A percentile compares a stretch with the other conserved stretches of the same genome.
These are phyloP conservation scores for Lactarius hengduanensis DNA, from an alignment of 768 basidiomycete species.

Conservation along the genomic window DNA sequence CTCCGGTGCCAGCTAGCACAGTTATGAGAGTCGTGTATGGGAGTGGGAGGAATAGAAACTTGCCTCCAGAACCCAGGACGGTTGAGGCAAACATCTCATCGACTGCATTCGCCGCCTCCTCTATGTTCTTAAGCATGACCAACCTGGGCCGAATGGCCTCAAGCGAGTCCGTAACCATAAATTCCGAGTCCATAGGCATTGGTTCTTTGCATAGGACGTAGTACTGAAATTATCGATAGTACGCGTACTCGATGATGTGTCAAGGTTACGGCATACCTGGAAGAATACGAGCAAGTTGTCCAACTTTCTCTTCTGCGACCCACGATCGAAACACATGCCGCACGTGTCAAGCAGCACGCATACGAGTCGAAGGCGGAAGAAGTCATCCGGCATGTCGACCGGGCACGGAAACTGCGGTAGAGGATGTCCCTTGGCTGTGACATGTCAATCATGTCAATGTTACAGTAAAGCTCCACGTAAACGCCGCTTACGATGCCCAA, in stretches of 20 bases:
- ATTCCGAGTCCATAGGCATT: constrained; percentile 97
- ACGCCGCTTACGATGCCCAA: constrained; percentile 82
- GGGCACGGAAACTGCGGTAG: constrained; percentile 69
- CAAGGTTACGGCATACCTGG: constrained; percentile 54
- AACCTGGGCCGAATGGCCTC: constrained; percentile 91
- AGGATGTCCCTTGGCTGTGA: constrained; percentile 83
- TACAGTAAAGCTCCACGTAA: constrained; percentile 3
- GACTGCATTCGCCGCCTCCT: constrained; percentile 83
- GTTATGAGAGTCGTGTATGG: constrained; percentile 25
- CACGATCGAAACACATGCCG: constrained; percentile 97
- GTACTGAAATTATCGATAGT: constrained; percentile 44
- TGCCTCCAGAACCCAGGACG: constrained; percentile 59
- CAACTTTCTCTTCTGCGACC: constrained; percentile 87
- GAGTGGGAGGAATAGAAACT: constrained; percentile 29
- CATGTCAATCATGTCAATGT: neutral
- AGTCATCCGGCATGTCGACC: constrained; percentile 93
- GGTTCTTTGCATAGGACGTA: constrained; percentile 88
- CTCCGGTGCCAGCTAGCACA: constrained; percentile 37
- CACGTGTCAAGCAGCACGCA: constrained; percentile 94
- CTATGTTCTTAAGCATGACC: constrained; percentile 64
- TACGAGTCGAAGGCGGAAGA: constrained; percentile 88
- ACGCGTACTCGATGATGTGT: neutral
- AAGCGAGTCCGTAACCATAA: constrained; percentile 92
- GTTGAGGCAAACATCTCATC: constrained; percentile 83
- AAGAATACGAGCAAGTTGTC: constrained; percentile 93